Base-by-base conservation (phyloP, 192 early-diverging fungal genomes). In the Spizellomyces punctatus region DNA sequence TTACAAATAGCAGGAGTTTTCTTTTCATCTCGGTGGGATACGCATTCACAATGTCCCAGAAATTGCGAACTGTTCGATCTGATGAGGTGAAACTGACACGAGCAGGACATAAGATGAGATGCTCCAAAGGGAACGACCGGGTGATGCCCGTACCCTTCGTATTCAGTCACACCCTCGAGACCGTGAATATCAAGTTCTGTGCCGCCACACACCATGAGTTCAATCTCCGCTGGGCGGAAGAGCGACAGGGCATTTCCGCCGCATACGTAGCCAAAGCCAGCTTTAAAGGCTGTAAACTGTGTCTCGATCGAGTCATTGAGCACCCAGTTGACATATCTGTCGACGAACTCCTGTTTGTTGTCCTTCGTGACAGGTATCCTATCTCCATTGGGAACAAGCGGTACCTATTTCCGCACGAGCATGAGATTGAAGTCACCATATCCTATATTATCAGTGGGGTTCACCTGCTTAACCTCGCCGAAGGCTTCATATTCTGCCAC, bases 1-100 rank as follows among this genome's bases (percentile, higher is more conserved):
- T 97, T 3, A 94, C 92, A 85, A 97, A 97, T 6, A 88, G 69
- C 46, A 97, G 79, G 22, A 95, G 73, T 50, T 92, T 79, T 12
- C 87, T 79, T 65, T 93, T 90, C 67, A 90, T 90, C 48, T 83
- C 84, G 10, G 80, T 65, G 4, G 85, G 74, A 55, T 91, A 77
- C 8, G 75, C 76, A 46, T 85, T 85, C 6, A 95, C 88, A 52
- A 95, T 83, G 10, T 85, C 78, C 95, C 95, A 97, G 76, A 97
- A 97, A 56, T 86, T 60, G 46, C 81, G 73, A 54, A 96, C 89
- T 6, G 83, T 78, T 1, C 75, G 78, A 62, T 96, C 92, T 5
- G 76, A 80, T 0, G 81, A 65, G 12, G 77, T 72, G 73, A 91
- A 96, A 10, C 92, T 92, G 74, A 88, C 21, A 47, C 17, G 6